Evolutionary conservation across 1,139 yeast species (phyloP).

Genomic region (Blastobotrys buckinghamii): DNA sequence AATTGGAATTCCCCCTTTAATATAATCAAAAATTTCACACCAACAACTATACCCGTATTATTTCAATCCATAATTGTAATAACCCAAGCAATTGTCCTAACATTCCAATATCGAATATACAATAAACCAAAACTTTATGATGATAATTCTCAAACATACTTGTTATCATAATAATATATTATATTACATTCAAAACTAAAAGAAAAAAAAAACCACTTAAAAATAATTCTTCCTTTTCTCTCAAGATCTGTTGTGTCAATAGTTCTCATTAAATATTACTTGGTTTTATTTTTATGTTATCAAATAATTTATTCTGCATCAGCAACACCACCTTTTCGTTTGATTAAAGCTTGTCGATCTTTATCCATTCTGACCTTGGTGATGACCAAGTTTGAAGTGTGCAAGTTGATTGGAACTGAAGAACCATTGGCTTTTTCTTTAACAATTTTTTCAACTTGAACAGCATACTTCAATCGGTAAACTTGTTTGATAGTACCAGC

Average conservation of each 20-base stretch:
- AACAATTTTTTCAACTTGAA: slow-evolving; percentile 96
- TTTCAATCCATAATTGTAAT: background rate
- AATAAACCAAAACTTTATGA: background rate
- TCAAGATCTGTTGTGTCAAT: no score
- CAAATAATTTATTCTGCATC: slow-evolving; percentile 48
- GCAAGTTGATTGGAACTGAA: slow-evolving; percentile 93
- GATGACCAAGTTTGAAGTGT: slow-evolving; percentile 98
- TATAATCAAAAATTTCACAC: background rate
- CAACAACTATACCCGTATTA: background rate
- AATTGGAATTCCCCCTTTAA: no score
- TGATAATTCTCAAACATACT: background rate
- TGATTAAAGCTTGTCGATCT: slow-evolving; percentile 97
- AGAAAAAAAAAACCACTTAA: background rate
- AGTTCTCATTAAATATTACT: background rate
- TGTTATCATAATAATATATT: background rate
- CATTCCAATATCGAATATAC: slow-evolving; percentile 1
- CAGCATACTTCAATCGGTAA: slow-evolving; percentile 97
- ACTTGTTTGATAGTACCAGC: slow-evolving; percentile 98
- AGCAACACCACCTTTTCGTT: slow-evolving; percentile 77
- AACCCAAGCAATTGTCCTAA: background rate
- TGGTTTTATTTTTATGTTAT: background rate
- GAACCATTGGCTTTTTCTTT: slow-evolving; percentile 99
- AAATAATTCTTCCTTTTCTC: no score
- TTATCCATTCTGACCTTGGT: slow-evolving; percentile 97
- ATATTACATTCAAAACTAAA: background rate